These are phyloP conservation scores for Capsella bursapastoris DNA, from an alignment of 345 rosid species.

Conservation along the genomic window DNA sequence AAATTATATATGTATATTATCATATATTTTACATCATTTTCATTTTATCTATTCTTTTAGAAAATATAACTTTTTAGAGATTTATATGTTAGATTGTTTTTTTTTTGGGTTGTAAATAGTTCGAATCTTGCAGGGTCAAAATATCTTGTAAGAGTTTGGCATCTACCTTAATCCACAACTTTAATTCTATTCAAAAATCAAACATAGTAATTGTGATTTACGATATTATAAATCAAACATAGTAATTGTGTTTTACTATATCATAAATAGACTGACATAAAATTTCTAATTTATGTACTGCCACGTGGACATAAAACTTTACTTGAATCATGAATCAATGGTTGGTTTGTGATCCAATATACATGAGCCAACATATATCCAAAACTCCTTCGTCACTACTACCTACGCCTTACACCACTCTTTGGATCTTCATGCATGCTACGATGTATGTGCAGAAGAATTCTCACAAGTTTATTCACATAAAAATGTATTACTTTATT, in stretches of 20 bases:
- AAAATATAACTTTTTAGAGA: not conserved
- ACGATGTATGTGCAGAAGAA: not conserved
- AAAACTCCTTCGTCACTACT: too few species aligned
- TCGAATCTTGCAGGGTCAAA: not conserved
- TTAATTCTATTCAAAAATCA: not conserved
- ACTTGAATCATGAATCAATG: too few species aligned
- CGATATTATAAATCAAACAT: too few species aligned
- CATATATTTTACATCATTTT: not conserved
- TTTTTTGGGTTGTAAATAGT: not conserved
- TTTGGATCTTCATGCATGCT: too few species aligned
- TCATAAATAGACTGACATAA: not conserved
- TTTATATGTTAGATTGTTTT: not conserved
- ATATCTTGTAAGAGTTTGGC: not conserved
- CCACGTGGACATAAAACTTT: too few species aligned
- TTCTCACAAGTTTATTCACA: not conserved
- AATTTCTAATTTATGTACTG: too few species aligned
- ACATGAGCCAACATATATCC: too few species aligned
- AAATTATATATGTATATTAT: not conserved
- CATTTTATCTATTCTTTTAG: not conserved
- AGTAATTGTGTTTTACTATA: too few species aligned
- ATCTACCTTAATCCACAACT: not conserved
- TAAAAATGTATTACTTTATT: not conserved
- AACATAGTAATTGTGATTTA: not conserved
- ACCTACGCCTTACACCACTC: too few species aligned
- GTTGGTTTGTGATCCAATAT: too few species aligned